Percentiles rank a stretch among this genome's conserved stretches.
Conservation (phyloP, 768 basidiomycete species). For the Trametes sanguinea region DNA sequence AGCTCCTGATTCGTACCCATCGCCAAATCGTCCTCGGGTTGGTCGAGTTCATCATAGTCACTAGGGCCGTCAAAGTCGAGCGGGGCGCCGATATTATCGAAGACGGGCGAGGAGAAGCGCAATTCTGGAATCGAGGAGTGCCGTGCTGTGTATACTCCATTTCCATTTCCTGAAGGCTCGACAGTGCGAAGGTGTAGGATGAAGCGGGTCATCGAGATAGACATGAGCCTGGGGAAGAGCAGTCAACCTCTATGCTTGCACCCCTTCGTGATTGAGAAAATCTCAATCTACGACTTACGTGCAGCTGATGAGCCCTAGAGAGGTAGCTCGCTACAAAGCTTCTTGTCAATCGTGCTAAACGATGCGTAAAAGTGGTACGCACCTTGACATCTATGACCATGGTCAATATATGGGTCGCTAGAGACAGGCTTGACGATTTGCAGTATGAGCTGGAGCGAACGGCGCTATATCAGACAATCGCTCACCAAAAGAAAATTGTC, state of each 20-base stretch:
- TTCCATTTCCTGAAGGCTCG: neutral
- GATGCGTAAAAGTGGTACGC: too few relatives aligned
- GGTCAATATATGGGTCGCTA: neutral
- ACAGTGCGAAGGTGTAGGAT: constrained; percentile 11
- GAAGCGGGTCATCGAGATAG: constrained; percentile 15
- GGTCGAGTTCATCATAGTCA: neutral
- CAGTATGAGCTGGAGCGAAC: neutral
- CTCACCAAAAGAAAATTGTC: constrained; percentile 3
- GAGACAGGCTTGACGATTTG: neutral
- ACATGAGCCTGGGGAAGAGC: neutral
- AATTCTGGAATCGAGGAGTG: neutral
- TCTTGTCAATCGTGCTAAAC: too few relatives aligned
- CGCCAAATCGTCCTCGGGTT: too few relatives aligned
- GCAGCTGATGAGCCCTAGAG: too few relatives aligned
- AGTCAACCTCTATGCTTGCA: neutral
- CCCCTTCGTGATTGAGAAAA: neutral
- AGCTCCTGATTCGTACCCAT: neutral
- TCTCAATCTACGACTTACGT: neutral
- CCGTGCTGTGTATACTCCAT: neutral
- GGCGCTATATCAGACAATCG: neutral
- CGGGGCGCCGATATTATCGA: constrained; percentile 11
- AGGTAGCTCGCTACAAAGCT: too few relatives aligned
- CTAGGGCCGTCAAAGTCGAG: constrained; percentile 1
- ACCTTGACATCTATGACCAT: too few relatives aligned
- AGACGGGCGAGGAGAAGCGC: constrained; percentile 2